Base-by-base conservation (phyloP, 495 filamentous ascomycete genomes). In the Achaetomiella virescens region DNA sequence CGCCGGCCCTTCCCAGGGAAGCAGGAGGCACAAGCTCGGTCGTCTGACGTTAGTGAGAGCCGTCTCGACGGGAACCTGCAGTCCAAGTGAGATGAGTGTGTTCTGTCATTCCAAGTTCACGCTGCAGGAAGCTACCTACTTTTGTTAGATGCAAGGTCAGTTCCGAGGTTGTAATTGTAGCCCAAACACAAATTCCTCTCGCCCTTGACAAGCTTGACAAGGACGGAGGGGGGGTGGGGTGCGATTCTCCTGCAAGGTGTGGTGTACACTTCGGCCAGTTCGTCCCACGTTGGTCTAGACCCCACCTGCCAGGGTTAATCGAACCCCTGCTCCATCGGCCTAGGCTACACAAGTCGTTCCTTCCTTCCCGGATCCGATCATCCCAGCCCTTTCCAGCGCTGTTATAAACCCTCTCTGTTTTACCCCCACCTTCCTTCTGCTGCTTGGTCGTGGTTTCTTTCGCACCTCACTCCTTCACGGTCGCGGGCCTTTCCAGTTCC, bases 401-500 rank as follows among this genome's bases (percentile, higher is more conserved):
- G 15, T 14, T 49, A 18, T 22, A 44, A 46, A n/a, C n/a, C n/a
- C n/a, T n/a, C n/a, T 15, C 14, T 36, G 2, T 3, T 27, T 24
- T n/a, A 24, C 0, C 21, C 53, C 36, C 31, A 0, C 38, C 47
- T 21, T 27, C 21, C 27, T 31, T 14, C 24, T 14, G n/a, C 42
- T 54, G 6, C 25, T 24, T 20, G 31, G 24, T 40, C 11, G 20
- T 21, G 7, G n/a, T 14, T 59, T 33, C 29, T 37, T 55, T 61
- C 37, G 41, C 53, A 58, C 58, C 59, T 57, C 58, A 58, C 37
- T 61, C 57, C 48, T 55, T 61, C 57, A 51, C 55, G 48, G 61
- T 68, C 44, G 17, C 54, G 47, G 59, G 60, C 54, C 44, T 40
- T 65, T 62, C 36, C 60, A 33, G 9, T 65, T 65, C 62, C 53